These are phyloP conservation scores for Pythium chondricola DNA, from an alignment of 352 stramenopile genomes.

Conservation along the genomic window DNA sequence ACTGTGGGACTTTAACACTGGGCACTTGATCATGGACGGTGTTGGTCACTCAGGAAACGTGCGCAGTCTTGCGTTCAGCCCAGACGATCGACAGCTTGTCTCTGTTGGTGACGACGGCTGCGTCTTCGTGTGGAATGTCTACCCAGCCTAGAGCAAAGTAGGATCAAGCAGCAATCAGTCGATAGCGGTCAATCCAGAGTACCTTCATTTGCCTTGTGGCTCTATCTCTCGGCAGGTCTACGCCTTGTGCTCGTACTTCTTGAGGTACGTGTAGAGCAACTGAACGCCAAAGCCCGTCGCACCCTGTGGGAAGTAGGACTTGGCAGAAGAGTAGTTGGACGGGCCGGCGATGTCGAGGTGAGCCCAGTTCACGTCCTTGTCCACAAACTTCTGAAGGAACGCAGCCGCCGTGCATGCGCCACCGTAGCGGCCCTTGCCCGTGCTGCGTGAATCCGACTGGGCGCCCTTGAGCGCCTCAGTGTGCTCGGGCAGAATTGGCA, in stretches of 20 bases:
- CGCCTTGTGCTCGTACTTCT: conserved; percentile 50
- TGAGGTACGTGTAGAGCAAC: conserved; percentile 80
- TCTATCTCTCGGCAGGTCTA: conserved; percentile 5
- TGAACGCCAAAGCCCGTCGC: conserved; percentile 87
- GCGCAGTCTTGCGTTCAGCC: conserved; percentile 74
- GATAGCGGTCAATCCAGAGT: no score
- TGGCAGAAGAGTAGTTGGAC: conserved; percentile 71
- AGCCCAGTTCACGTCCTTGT: conserved; percentile 82
- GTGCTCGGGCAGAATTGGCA: conserved; percentile 87
- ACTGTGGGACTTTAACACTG: conserved; percentile 74
- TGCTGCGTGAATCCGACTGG: conserved; percentile 80
- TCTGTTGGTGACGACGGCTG: conserved; percentile 88
- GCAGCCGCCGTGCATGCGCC: conserved; percentile 81
- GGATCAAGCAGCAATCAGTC: background rate
- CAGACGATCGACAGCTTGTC: conserved; percentile 89
- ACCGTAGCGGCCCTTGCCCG: conserved; percentile 65
- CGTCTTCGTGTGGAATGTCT: conserved; percentile 92
- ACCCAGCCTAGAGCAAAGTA: conserved; percentile 26
- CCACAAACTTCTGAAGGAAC: conserved; percentile 87
- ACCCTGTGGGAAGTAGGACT: conserved; percentile 83
- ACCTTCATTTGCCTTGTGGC: no score
- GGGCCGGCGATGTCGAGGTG: conserved; percentile 88
- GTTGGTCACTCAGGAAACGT: conserved; percentile 78
- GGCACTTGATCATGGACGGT: conserved; percentile 60
- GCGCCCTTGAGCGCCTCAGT: conserved; percentile 70